phyloP scores from a whole-genome alignment of 441 rosid genomes.

The Adansonia madagascariensis region DNA sequence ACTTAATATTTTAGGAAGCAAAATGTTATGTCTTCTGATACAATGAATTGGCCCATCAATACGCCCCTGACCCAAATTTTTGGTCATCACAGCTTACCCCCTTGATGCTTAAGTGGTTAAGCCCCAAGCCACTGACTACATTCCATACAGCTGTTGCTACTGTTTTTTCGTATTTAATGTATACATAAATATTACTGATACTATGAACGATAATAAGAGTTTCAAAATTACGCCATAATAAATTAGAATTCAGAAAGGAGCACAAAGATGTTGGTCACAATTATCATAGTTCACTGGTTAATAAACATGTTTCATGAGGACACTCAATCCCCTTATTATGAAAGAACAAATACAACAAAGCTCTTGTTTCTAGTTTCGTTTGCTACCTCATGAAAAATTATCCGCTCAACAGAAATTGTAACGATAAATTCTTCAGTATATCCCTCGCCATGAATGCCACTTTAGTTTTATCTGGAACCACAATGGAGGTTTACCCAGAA shows the following conservation, averaged over 20 bases:
- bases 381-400: background rate
- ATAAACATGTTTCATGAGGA: conserved; percentile 9
- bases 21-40: background rate
- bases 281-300: background rate
- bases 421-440: conserved; percentile 35
- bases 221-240: background rate
- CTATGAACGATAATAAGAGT: background rate
- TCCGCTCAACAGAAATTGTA: background rate
- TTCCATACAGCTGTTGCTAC: too few species aligned
- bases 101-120: background rate
- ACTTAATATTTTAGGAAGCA: too few species aligned
- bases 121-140: background rate
- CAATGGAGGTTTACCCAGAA: conserved; percentile 73
- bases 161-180: too few species aligned
- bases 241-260: background rate
- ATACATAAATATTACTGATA: too few species aligned
- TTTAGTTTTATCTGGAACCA: conserved; percentile 75
- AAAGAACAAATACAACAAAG: conserved; percentile 6
- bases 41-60: background rate
- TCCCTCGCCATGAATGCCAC: conserved; percentile 41
- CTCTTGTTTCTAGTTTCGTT: background rate
- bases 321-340: conserved; percentile 14
- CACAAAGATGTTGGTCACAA: background rate
- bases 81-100: background rate
- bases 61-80: background rate